Evolutionary conservation across 163 green algal species (phyloP), one percentile per base, ranked within the genome.

Genomic region (Scenedesmus sp.): DNA sequence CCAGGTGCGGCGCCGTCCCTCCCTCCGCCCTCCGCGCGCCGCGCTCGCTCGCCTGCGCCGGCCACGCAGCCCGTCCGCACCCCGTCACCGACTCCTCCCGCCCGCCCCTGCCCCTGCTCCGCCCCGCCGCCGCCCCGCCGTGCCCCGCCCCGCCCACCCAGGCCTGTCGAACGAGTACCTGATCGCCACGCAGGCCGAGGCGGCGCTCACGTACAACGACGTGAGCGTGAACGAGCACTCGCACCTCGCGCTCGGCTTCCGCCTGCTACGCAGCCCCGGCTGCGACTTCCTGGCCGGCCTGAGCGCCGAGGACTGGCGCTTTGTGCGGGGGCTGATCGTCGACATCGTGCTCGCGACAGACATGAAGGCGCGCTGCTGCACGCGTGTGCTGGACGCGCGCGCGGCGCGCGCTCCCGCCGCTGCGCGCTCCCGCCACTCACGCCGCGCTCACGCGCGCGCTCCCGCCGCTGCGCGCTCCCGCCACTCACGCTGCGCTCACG

Each of bases 151-250:
- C 36, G 31, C 28, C 34, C n/a, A 13, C 64, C n/a, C 63, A 63
- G 94, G 93, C 42, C 86, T 98, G 9, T 94, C 90, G 81, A 98
- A 98, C 83, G 93, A 95, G 57, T 97, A 96, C 75, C 82, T 97
- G 31, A 87, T 95, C 60, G 90, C 91, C 70, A 93, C 75, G 44
- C 80, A 87, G 60, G 84, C 89, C 36, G 86, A 91, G 17, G 82
- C 82, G 4, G 86, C 86, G 15, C 86, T 86, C 22, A 88, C 82
- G 33, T 97, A 96, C 86, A 96, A 96, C 70, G 93, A 96, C 87
- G 81, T 84, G 60, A 86, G 72, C 29, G 86, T 97, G 20, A 97
- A 97, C 76, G 94, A 98, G 83, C 95, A 94, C 81, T 91, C 88
- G 79, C 93, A 97, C 83, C 85, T 91, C 28, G 78, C 85, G 0